These are phyloP conservation scores for Cercospora berteroae DNA, from an alignment of 2,329 filamentous ascomycete genomes.

Conservation along the genomic window DNA sequence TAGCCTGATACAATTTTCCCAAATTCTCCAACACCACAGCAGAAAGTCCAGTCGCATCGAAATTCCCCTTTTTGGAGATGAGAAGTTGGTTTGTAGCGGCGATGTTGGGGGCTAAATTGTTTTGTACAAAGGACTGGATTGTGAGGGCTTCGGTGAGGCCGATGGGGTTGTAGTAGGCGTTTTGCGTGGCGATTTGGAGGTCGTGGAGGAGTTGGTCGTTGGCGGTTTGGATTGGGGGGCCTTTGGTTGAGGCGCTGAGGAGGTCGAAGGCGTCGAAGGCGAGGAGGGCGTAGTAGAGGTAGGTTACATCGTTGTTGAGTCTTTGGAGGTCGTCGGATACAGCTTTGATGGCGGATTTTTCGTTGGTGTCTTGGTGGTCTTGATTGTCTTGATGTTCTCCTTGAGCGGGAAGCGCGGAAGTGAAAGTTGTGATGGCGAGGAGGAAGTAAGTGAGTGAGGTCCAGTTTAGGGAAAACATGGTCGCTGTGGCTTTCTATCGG, in stretches of 20 bases:
- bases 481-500: neutral
- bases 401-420: neutral
- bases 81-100: neutral
- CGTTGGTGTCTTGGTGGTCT: neutral
- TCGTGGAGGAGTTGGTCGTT: neutral
- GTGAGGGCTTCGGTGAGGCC: neutral
- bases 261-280: neutral
- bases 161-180: neutral
- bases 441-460: neutral
- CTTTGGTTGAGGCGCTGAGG: neutral
- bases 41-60: neutral
- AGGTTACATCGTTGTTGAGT: neutral
- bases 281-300: neutral
- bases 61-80: neutral
- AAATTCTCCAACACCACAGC: neutral
- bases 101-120: neutral
- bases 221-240: neutral
- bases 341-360: neutral
- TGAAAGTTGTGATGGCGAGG: neutral
- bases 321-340: neutral
- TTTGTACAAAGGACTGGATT: neutral
- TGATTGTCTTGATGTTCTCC: neutral
- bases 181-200: neutral
- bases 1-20: neutral
- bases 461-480: neutral